A percentile compares a stretch with the other conserved stretches of the same genome.
Evolutionary conservation across 176 grass and related monocot species (phyloP).

Genomic region (Aechmea fasciata): DNA sequence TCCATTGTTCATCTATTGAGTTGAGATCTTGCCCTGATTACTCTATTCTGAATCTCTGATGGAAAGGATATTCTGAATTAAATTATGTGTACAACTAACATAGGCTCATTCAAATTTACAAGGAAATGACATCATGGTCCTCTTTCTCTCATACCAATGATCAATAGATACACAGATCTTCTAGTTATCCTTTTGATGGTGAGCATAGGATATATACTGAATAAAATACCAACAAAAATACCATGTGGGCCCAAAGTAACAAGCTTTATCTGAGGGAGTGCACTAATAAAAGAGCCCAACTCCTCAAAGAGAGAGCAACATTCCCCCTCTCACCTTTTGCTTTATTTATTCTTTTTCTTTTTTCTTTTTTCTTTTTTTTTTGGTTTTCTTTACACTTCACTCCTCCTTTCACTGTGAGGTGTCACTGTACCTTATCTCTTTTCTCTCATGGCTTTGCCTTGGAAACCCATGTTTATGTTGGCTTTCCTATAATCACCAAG

Average conservation of each 20-base stretch:
- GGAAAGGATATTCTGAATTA: too few relatives aligned
- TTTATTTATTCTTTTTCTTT: constrained; percentile 17
- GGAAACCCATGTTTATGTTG: neutral
- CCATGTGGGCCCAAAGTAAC: constrained; percentile 8
- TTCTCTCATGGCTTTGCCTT: neutral
- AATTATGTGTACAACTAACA: too few relatives aligned
- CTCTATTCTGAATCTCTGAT: too few relatives aligned
- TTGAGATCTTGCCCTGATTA: too few relatives aligned
- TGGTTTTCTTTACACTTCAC: neutral
- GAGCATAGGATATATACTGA: constrained; percentile 18
- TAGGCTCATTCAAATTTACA: too few relatives aligned
- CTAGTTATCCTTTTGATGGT: constrained; percentile 35
- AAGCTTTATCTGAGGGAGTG: constrained; percentile 22
- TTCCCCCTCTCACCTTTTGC: constrained; percentile 7
- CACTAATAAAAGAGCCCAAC: neutral
- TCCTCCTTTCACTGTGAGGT: neutral
- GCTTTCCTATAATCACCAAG: constrained; percentile 4
- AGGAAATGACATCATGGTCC: too few relatives aligned
- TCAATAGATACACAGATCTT: constrained; percentile 19
- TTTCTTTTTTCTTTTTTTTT: constrained; percentile 17
- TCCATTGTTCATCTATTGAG: too few relatives aligned
- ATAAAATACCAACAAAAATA: constrained; percentile 10
- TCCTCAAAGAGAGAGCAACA: constrained; percentile 7
- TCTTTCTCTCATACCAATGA: constrained; percentile 17
- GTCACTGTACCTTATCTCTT: neutral